These are phyloP conservation scores for Blastobotrys illinoisensis DNA, from an alignment of 1,139 yeast genomes.

Conservation along the genomic window DNA sequence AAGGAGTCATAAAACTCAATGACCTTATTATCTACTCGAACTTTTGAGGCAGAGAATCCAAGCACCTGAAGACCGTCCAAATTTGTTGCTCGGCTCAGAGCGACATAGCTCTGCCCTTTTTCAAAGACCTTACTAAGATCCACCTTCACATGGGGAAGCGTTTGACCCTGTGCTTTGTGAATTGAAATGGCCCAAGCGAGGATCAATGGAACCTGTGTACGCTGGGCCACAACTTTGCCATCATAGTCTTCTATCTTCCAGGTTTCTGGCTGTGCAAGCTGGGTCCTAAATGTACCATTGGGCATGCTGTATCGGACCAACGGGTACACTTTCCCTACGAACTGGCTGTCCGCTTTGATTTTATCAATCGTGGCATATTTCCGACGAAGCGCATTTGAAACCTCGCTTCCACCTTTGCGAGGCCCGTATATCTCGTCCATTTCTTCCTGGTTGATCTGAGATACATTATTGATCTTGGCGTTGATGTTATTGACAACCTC, in stretches of 20 bases:
- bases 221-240: constrained; percentile 47
- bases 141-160: constrained; percentile 74
- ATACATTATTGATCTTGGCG: not conserved
- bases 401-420: constrained; percentile 1
- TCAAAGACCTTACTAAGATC: constrained; percentile 77
- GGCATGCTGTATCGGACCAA: constrained; percentile 68
- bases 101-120: constrained; percentile 93
- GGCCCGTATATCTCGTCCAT: constrained; percentile 7
- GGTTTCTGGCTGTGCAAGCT: constrained; percentile 66
- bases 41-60: constrained; percentile 59
- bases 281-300: constrained; percentile 66
- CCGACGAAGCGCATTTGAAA: constrained; percentile 5
- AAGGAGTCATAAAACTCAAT: constrained; percentile 55
- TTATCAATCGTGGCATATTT: constrained; percentile 16
- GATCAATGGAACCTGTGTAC: constrained; percentile 67
- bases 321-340: constrained; percentile 43
- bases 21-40: constrained; percentile 64
- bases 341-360: constrained; percentile 13
- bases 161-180: constrained; percentile 96
- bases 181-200: constrained; percentile 94
- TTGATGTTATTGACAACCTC: constrained; percentile 5
- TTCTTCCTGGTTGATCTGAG: not conserved
- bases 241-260: constrained; percentile 64
- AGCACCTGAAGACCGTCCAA: constrained; percentile 73
- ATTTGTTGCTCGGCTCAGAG: constrained; percentile 78